These are phyloP conservation scores for Botryotinia narcissicola DNA, from an alignment of 2,329 filamentous ascomycete species.

Conservation along the genomic window DNA sequence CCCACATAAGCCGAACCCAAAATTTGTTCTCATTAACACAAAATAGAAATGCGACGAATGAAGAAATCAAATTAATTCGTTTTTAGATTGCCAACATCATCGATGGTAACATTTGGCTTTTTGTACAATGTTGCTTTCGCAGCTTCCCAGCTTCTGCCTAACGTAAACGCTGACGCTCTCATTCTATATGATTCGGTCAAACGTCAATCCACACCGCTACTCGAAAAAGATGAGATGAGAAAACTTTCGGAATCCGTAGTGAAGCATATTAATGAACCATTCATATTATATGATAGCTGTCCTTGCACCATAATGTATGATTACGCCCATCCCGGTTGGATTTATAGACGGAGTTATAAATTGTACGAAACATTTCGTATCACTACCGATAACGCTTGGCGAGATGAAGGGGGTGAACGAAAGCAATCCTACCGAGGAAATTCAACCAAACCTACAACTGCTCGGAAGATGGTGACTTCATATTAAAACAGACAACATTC, in stretches of 20 bases:
- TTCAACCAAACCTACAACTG: neutral
- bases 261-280: constrained; percentile 4
- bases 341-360: neutral
- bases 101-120: constrained; percentile 8
- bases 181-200: constrained; percentile 12
- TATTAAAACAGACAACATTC: neutral
- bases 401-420: constrained; percentile 11
- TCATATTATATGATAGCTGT: constrained; percentile 1
- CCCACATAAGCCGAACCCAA: neutral
- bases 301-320: constrained; percentile 3
- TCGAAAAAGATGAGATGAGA: constrained; percentile 14
- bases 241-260: neutral
- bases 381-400: neutral
- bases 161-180: constrained; percentile 18
- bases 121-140: constrained; percentile 19
- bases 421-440: neutral
- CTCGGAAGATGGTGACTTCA: constrained; percentile 5
- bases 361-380: neutral
- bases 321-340: neutral
- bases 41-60: constrained; percentile 5
- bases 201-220: constrained; percentile 14
- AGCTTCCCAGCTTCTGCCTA: constrained; percentile 17
- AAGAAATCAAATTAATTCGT: neutral
- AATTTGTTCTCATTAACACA: constrained; percentile 3
- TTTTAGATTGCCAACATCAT: constrained; percentile 10